A percentile compares a stretch with the other conserved stretches of the same genome.
Conservation (phyloP, 2,329 filamentous ascomycete genomes). For the Purpureocillium lavendulum region DNA sequence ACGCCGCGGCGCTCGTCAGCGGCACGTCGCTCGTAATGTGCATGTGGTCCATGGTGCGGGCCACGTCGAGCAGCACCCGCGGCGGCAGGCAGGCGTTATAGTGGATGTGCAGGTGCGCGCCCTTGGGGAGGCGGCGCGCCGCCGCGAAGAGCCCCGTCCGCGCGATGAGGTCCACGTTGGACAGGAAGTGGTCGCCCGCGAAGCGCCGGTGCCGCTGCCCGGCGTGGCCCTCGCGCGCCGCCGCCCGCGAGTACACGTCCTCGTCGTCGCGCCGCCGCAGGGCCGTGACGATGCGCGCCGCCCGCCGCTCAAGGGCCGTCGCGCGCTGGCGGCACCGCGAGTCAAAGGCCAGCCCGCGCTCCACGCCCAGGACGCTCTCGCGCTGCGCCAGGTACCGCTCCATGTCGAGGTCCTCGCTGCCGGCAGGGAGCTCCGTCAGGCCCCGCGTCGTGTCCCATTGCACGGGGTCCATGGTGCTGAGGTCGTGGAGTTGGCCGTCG, state of each 20-base stretch:
- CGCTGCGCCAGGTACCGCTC: slow-evolving; percentile 22
- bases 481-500: slow-evolving; percentile 2
- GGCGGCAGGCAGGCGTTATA: slow-evolving; percentile 68
- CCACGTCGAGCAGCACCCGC: slow-evolving; percentile 46
- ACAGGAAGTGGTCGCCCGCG: slow-evolving; percentile 49
- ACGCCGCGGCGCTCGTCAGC: slow-evolving; percentile 35
- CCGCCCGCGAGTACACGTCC: slow-evolving; percentile 24
- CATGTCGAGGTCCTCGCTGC: slow-evolving; percentile 6
- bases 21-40: slow-evolving; percentile 54
- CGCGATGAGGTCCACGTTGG: slow-evolving; percentile 44
- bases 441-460: background rate
- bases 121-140: slow-evolving; percentile 57
- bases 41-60: slow-evolving; percentile 53
- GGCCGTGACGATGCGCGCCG: slow-evolving; percentile 29
- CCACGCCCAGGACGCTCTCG: slow-evolving; percentile 17
- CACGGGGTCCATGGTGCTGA: background rate
- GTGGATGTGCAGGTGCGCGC: slow-evolving; percentile 65
- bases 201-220: slow-evolving; percentile 37
- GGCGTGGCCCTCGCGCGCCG: slow-evolving; percentile 24
- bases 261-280: slow-evolving; percentile 27
- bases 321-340: slow-evolving; percentile 22
- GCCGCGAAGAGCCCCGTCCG: slow-evolving; percentile 49
- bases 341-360: slow-evolving; percentile 32
- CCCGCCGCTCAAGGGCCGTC: slow-evolving; percentile 24
- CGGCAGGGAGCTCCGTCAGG: background rate